Percentiles rank a stretch among this genome's conserved stretches.
Evolutionary conservation across 1,139 yeast species (phyloP).

Genomic region (Suhomyces coccinellae): DNA sequence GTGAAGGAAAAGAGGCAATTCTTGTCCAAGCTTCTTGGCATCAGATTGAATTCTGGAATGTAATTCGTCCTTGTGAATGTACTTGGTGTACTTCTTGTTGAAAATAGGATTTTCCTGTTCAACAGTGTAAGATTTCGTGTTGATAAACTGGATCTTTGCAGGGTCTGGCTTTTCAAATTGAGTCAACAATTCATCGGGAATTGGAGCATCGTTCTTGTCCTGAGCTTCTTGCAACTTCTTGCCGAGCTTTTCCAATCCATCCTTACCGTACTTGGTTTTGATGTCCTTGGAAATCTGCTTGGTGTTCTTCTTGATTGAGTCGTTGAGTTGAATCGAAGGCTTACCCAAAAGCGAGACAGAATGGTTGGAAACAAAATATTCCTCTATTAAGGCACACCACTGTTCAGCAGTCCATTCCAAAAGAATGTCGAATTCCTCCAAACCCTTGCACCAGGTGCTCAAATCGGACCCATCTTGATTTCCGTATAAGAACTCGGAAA

Average conservation of each 20-base stretch:
- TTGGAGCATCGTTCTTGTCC: conserved; percentile 64
- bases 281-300: conserved; percentile 52
- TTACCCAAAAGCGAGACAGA: conserved; percentile 71
- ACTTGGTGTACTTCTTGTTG: conserved; percentile 17
- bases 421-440: conserved; percentile 62
- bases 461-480: conserved; percentile 59
- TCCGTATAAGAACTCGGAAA: conserved; percentile 81
- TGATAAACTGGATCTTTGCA: conserved; percentile 67
- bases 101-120: conserved; percentile 31
- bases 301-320: conserved; percentile 50
- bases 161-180: conserved; percentile 75
- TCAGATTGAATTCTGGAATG: conserved; percentile 26
- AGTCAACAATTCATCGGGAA: conserved; percentile 66
- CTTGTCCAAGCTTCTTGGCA: conserved; percentile 10
- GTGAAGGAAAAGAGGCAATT: conserved; percentile 66
- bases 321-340: conserved; percentile 71
- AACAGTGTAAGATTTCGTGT: conserved; percentile 61
- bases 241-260: conserved; percentile 57
- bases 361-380: conserved; percentile 61
- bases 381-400: conserved; percentile 62
- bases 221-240: conserved; percentile 61
- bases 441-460: conserved; percentile 50
- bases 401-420: conserved; percentile 60
- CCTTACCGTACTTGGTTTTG: conserved; percentile 53
- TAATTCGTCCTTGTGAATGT: conserved; percentile 20